Base-by-base conservation (phyloP, 169 alveolate species). In the Hepatocystis sp. region DNA sequence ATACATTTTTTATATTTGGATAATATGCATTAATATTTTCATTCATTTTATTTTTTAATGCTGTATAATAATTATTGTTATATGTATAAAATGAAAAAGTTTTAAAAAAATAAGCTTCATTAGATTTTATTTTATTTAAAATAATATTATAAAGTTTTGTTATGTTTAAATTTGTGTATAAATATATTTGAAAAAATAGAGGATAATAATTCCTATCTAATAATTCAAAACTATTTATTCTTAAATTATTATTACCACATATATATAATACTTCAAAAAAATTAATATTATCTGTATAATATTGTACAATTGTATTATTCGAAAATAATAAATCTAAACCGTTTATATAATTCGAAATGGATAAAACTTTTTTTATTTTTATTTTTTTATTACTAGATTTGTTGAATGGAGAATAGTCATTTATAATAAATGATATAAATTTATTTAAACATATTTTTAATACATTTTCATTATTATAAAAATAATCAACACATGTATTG, bases 251-350 rank as follows among this genome's bases (percentile, higher is more conserved):
- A 55, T 81, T 49, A 13, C 89, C 84, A 81, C 89, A 81, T 32
- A 81, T 11, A 56, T 39, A 81, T 17, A 81, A 21, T 25, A 56
- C 67, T 49, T 81, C 89, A 34, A 81, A 81, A 17, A 81, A 61
- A 47, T 81, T 61, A 15, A 30, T 64, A 13, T 71, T 84, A 81
- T 81, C 89, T 5, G 47, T 63, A 39, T 81, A 81, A 55, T 81
- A 81, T 44, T 81, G 89, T 46, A 81, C 89, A 1, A 81, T 67
- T 2, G 89, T 81, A 42, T 81, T 81, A 28, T 81, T 81, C 4
- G 51, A 25, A 65, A 81, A 81, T 28, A 81, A 5, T 11, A 81
- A 25, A 39, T 81, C 89, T 61, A 25, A 61, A 17, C 53, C 67
- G 25, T 21, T 36, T 21, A 39, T 23, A 56, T 81, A 63, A 23